Percentiles rank a stretch among this genome's conserved stretches.
phyloP scores from a whole-genome alignment of 2,329 filamentous ascomycete genomes.

The Trichothecium sympodiale region DNA sequence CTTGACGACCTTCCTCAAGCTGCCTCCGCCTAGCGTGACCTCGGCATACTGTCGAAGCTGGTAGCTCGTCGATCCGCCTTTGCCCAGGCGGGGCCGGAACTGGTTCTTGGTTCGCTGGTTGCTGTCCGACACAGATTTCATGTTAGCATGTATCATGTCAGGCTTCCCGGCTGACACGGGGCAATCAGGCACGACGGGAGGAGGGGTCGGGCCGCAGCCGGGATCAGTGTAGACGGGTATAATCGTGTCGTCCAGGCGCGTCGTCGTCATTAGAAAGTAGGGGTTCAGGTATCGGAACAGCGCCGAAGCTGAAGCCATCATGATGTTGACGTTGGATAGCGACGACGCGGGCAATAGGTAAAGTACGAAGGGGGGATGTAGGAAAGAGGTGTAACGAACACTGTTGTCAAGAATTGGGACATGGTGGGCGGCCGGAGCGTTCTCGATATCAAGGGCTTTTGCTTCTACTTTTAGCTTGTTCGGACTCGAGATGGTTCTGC shows the following conservation, averaged over 20 bases:
- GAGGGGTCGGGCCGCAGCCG: conserved; percentile 2
- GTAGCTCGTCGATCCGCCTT: conserved; percentile 78
- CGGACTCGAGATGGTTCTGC: conserved; percentile 10
- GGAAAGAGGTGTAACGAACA: conserved; percentile 21
- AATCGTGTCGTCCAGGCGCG: conserved; percentile 17
- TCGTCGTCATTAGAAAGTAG: conserved; percentile 19
- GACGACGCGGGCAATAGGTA: conserved; percentile 3
- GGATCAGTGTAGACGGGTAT: conserved; percentile 19
- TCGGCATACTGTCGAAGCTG: conserved; percentile 97
- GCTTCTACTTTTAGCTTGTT: too few species aligned
- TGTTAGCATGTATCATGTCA: conserved; percentile 16
- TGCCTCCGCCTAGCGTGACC: conserved; percentile 88
- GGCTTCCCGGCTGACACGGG: conserved; percentile 1
- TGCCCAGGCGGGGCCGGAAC: conserved; percentile 81
- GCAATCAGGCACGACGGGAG: conserved; percentile 2
- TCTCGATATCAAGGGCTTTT: conserved; percentile 5
- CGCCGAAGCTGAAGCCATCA: conserved; percentile 8
- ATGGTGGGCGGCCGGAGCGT: conserved; percentile 2
- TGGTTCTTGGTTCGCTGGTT: conserved; percentile 82
- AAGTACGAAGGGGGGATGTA: conserved; percentile 3
- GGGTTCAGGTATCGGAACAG: conserved; percentile 20
- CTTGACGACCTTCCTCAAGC: conserved; percentile 90
- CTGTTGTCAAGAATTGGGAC: conserved; percentile 27
- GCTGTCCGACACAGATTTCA: conserved; percentile 31
- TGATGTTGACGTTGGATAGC: conserved; percentile 1